Base-by-base conservation (phyloP, 305 asterid species). In the Plantago lanceolata region DNA sequence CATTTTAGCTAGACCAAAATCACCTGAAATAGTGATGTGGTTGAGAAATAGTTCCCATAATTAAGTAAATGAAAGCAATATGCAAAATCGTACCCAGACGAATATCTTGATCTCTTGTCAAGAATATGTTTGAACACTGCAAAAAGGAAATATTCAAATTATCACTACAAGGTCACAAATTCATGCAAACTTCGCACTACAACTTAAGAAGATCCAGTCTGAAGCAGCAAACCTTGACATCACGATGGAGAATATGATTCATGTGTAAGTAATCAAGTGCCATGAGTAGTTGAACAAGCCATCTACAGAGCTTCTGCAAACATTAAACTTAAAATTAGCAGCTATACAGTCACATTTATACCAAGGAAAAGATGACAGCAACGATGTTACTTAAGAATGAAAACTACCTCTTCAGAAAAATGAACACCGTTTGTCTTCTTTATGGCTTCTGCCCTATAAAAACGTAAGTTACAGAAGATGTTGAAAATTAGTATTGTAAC, bases 121-220 rank as follows among this genome's bases (percentile, higher is more conserved):
- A 76, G 76, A 91, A 91, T 76, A 91, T 91, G 75, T 91, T 91
- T 26, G 97, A 91, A 73, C 98, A 91, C 98, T 91, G 95, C 85
- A 73, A 66, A 71, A 67, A 66, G 31, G 21, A 59, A 47, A 50
- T 66, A 37, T 29, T 16, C 31, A 51, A 70, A 52, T 26, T 33
- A 61, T 37, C 48, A 52, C 52, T 63, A 43, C 19, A 64, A 29
- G 21, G 29, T 40, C 29, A 65, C 48, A 19, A 29, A 18, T 35
- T 17, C 24, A 54, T 43, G 44, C 59, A 66, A 50, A 24, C 43
- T 29, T 57, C 40, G 26, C 43, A 50, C 52, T 1, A 66, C 37
- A 62, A 49, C 63, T 50, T 61, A 28, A 59, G 51, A 21, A 29
- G 60, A 56, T 69, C 73, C 65, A 59, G 67, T 60, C 28, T 56